These are phyloP conservation scores for Tausonia pullulans DNA, from an alignment of 1,284 basidiomycete species.

Conservation along the genomic window DNA sequence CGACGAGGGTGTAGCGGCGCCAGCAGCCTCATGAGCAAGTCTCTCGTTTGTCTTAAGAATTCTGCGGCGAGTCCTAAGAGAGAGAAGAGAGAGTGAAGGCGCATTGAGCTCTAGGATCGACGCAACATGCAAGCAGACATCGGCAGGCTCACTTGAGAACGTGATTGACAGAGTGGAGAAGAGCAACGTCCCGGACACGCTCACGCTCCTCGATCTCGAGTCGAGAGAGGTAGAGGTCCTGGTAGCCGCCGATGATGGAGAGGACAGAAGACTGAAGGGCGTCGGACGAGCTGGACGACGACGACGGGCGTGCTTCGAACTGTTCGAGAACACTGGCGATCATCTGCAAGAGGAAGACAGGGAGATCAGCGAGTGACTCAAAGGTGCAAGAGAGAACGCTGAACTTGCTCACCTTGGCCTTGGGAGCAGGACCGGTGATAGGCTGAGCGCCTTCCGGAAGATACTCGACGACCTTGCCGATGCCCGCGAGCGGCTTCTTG, in stretches of 20 bases:
- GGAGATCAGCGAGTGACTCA: too few species aligned
- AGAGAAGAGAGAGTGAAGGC: slow-evolving; percentile 8
- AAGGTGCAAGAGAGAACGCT: not conserved
- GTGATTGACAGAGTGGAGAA: slow-evolving; percentile 73
- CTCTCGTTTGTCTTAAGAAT: slow-evolving; percentile 93
- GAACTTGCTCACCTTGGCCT: slow-evolving; percentile 26
- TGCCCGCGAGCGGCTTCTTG: slow-evolving; percentile 22
- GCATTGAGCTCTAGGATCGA: not conserved
- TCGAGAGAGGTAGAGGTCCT: slow-evolving; percentile 62
- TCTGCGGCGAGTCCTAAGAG: slow-evolving; percentile 67
- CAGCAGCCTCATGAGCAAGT: slow-evolving; percentile 50
- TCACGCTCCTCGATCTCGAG: slow-evolving; percentile 32
- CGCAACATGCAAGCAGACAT: not conserved
- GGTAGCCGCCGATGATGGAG: slow-evolving; percentile 41
- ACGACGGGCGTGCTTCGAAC: slow-evolving; percentile 36
- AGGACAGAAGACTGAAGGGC: slow-evolving; percentile 54
- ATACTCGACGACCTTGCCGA: slow-evolving; percentile 48
- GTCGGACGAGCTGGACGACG: slow-evolving; percentile 48
- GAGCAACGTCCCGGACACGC: slow-evolving; percentile 10
- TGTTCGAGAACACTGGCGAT: slow-evolving; percentile 47
- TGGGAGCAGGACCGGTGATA: slow-evolving; percentile 27
- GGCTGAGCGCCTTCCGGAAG: slow-evolving; percentile 35
- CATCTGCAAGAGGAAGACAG: slow-evolving; percentile 39
- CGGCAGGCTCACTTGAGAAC: slow-evolving; percentile 55
- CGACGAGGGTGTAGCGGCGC: slow-evolving; percentile 37